Base-by-base conservation (phyloP, 1,284 basidiomycete genomes). In the Puccinia polysora region DNA sequence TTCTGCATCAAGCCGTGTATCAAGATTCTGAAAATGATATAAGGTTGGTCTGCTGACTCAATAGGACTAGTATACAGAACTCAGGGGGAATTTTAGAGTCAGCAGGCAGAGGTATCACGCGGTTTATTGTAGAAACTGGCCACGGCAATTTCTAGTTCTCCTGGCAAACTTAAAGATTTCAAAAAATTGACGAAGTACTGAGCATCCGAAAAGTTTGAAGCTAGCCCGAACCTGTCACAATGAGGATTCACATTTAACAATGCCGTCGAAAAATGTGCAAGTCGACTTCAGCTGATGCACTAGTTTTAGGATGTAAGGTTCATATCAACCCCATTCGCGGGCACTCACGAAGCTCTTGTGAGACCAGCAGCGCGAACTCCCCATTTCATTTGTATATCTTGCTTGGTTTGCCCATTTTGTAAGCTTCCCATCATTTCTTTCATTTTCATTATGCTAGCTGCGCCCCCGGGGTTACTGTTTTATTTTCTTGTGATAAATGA, bases 361-460 rank as follows among this genome's bases (percentile, higher is more conserved):
- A 67, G 50, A 23, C 65, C 65, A 45, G 65, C 65, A 40, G 65
- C 65, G 55, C 65, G 47, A 14, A 67, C 65, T 55, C 65, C 65
- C 65, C 65, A 67, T 18, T 67, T 67, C 23, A 38, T 30, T 56
- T 67, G 65, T 15, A 67, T 67, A 34, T 67, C 65, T 67, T 67
- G 55, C 65, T 67, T 67, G 1, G 65, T 67, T 67, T 67, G 32
- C n/a, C 65, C 65, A 30, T 38, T 67, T 55, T 40, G 50, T 18
- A 67, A 53, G 6, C 55, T 36, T 32, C 34, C 30, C 65, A 67
- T 67, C 65, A 67, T 67, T 5, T 67, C 65, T 30, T 56, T 36
- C 65, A 67, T 67, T 38, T 40, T 40, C 65, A 67, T 67, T 5
- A 67, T 67, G 30, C 52, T 67, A 15, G 65, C 65, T 25, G 65